These are phyloP conservation scores for Calonectria naviculata DNA, from an alignment of 2,329 filamentous ascomycete genomes.

Conservation along the genomic window DNA sequence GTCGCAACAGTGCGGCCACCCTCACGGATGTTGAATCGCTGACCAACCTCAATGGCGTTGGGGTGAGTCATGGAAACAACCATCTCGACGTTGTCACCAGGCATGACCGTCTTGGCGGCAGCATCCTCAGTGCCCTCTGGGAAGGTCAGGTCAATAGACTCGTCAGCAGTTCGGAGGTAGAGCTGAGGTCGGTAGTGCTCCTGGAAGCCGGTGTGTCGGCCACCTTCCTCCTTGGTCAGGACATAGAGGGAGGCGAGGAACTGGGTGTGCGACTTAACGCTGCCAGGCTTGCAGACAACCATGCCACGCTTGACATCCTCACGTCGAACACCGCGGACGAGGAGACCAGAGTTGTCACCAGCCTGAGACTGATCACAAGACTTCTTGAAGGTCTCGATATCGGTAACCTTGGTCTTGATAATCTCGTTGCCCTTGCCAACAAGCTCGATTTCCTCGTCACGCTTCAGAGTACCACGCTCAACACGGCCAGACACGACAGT, in stretches of 20 bases:
- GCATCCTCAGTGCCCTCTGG: conserved; percentile 83
- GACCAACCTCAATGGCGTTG: conserved; percentile 88
- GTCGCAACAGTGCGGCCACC: conserved; percentile 91
- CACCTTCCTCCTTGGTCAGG: conserved; percentile 96
- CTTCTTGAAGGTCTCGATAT: conserved; percentile 99
- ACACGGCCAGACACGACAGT: conserved; percentile 98
- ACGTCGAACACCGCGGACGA: conserved; percentile 94
- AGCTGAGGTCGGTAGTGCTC: conserved; percentile 98
- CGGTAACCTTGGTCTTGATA: conserved; percentile 99
- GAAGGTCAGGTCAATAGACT: conserved; percentile 83
- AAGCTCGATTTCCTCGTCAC: conserved; percentile 93
- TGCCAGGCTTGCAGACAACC: conserved; percentile 88
- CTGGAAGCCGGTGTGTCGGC: conserved; percentile 94
- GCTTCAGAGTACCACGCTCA: conserved; percentile 94
- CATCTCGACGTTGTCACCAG: conserved; percentile 99
- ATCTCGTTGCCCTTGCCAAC: conserved; percentile 84
- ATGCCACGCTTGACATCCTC: conserved; percentile 96
- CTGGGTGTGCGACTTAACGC: conserved; percentile 87
- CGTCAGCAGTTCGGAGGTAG: conserved; percentile 92
- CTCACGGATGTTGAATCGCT: conserved; percentile 98
- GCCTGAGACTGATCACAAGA: conserved; percentile 96
- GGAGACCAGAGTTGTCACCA: conserved; percentile 97
- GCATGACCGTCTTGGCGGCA: conserved; percentile 88
- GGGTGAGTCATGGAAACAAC: conserved; percentile 86
- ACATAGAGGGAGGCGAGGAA: conserved; percentile 98